phyloP scores from a whole-genome alignment of 2,329 filamentous ascomycete species.

The Talaromyces sp. region DNA sequence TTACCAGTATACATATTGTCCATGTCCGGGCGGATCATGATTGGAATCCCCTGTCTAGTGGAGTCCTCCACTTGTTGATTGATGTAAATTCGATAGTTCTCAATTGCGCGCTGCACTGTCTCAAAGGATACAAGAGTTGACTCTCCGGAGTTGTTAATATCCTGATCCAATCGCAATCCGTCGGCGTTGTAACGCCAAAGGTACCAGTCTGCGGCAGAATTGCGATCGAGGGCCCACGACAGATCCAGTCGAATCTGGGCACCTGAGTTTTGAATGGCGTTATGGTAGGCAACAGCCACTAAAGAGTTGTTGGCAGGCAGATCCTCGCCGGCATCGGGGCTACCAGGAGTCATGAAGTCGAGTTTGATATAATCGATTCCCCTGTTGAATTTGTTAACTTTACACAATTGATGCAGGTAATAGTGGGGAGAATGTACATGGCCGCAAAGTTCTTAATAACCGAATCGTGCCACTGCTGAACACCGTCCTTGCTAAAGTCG shows the following conservation, averaged over 20 bases:
- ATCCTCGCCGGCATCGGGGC: constrained; percentile 16
- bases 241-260: constrained; percentile 23
- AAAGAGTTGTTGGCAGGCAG: constrained; percentile 17
- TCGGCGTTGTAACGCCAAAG: constrained; percentile 23
- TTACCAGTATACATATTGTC: constrained; percentile 24
- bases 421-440: neutral
- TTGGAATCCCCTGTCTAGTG: constrained; percentile 7
- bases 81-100: constrained; percentile 26
- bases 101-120: constrained; percentile 23
- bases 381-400: constrained; percentile 5
- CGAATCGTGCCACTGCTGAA: constrained; percentile 24
- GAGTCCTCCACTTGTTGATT: constrained; percentile 12
- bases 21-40: constrained; percentile 24
- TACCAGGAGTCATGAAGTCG: constrained; percentile 24
- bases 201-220: constrained; percentile 15
- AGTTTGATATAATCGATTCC: constrained; percentile 25
- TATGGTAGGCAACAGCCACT: constrained; percentile 19
- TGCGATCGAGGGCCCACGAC: constrained; percentile 23
- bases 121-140: constrained; percentile 19
- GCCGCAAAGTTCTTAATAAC: constrained; percentile 15
- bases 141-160: constrained; percentile 21
- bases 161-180: constrained; percentile 22
- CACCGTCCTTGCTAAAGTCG: constrained; percentile 19
- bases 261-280: constrained; percentile 21
- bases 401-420: neutral